These are phyloP conservation scores for Xylaria polymorpha DNA, from an alignment of 2,329 filamentous ascomycete species.

Conservation along the genomic window DNA sequence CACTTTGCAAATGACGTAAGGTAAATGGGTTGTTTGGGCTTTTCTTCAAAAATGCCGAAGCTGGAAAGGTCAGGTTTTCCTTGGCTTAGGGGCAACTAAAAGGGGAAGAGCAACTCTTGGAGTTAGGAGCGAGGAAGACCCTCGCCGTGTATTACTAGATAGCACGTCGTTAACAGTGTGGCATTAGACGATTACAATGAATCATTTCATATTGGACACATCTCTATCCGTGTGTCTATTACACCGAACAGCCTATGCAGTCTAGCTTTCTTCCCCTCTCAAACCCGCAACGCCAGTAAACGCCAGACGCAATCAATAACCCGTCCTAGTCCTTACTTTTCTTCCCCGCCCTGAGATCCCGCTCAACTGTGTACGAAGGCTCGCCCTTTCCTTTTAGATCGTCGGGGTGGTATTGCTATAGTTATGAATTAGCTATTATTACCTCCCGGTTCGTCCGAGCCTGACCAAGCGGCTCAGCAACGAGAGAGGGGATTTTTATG, in stretches of 20 bases:
- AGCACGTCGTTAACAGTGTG: background rate
- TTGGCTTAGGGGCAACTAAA: conserved; percentile 23
- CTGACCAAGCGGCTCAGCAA: background rate
- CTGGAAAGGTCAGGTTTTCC: conserved; percentile 16
- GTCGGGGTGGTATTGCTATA: conserved; percentile 74
- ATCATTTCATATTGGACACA: conserved; percentile 14
- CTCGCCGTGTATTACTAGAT: conserved; percentile 17
- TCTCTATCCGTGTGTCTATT: conserved; percentile 6
- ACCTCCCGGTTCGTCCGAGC: background rate
- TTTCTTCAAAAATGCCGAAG: background rate
- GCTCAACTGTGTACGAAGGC: conserved; percentile 77
- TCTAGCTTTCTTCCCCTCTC: background rate
- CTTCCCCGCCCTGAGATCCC: conserved; percentile 70
- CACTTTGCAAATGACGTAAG: background rate
- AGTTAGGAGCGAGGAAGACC: conserved; percentile 17
- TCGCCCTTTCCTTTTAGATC: conserved; percentile 88
- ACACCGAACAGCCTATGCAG: background rate
- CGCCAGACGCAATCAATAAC: background rate
- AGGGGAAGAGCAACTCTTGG: conserved; percentile 11
- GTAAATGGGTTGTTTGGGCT: background rate
- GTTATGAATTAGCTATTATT: background rate
- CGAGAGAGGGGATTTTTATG: background rate
- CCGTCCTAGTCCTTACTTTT: conserved; percentile 52
- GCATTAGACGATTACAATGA: conserved; percentile 13
- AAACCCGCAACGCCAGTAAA: conserved; percentile 23